Base-by-base conservation (phyloP, 108 stramenopile genomes). In the Cyclotella atomus region DNA sequence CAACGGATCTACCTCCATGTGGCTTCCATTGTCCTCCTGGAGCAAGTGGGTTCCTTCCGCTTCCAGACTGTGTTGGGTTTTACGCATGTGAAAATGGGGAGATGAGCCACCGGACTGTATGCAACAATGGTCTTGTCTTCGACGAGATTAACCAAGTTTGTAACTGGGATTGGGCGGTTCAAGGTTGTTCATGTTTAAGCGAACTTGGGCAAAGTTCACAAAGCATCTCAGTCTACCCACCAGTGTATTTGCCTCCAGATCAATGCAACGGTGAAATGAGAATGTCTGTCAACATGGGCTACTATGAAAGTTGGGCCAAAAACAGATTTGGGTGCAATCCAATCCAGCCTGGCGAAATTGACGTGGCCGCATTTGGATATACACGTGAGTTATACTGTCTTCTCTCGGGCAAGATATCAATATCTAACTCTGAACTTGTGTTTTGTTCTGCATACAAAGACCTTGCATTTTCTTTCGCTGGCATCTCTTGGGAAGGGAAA, bases 231-330 rank as follows among this genome's bases (percentile, higher is more conserved):
- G n/a, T n/a, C n/a, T n/a, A n/a, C n/a, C n/a, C n/a, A n/a, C n/a
- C n/a, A n/a, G n/a, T n/a, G n/a, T n/a, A n/a, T n/a, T n/a, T n/a
- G n/a, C n/a, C n/a, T n/a, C n/a, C n/a, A n/a, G n/a, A n/a, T n/a
- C n/a, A n/a, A n/a, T n/a, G n/a, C n/a, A n/a, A n/a, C n/a, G n/a
- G n/a, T n/a, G n/a, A n/a, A n/a, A n/a, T n/a, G n/a, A n/a, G n/a
- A n/a, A n/a, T n/a, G n/a, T n/a, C n/a, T n/a, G 65, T 74, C 33
- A 74, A 74, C 28, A 32, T 74, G 29, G 73, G 65, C n/a, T 74
- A 74, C 41, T 74, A 74, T 21, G 47, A 65, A 50, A 33, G 29
- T 25, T 74, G 73, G 73, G 64, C 73, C 17, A 56, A 25, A n/a
- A n/a, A n/a, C n/a, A n/a, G n/a, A n/a, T n/a, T n/a, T n/a, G n/a